Base-by-base conservation (phyloP, 2,329 filamentous ascomycete species). In the Cladophialophora psammophila region DNA sequence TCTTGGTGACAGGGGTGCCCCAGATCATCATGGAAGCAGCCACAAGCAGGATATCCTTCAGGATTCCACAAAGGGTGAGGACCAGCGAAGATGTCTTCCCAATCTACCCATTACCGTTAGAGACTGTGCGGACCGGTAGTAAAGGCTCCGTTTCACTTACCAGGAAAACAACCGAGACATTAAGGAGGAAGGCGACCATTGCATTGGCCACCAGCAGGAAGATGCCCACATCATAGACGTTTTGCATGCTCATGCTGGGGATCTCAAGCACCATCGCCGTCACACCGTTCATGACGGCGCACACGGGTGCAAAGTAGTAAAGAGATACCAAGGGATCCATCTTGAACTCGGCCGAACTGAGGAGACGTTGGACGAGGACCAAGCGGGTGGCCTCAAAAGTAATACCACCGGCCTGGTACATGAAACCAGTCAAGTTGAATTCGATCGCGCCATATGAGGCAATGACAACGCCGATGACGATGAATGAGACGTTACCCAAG, bases 371-470 rank as follows among this genome's bases (percentile, higher is more conserved):
- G 65, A 95, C 91, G 91, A 96, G 92, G 80, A 93, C 90, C 70
- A 95, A 83, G 67, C 92, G 89, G 69, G 91, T 85, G 53, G 92
- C 91, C 81, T 96, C 92, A 75, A 94, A 94, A 59, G 90, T 77
- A 72, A 94, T 91, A 71, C 91, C 92, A 67, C 85, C 90, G 62
- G 90, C 77, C 81, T 95, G 92, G 80, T 86, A 90, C 38, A 89
- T 69, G 78, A 91, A 88, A 42, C 61, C 68, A 1, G 52, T 67
- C 48, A 82, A 72, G 74, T 81, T 91, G 78, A 99, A 99, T 78
- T 94, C 90, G 80, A 99, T 96, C 84, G 99, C 95, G 75, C 95
- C 95, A 71, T 96, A 87, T 1, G 94, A 97, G 58, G 95, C 95
- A 76, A 99, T 93, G 72, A 97, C 84, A 74, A 98, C 94, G 85